phyloP scores from a whole-genome alignment of 139 green algal species.

The Haematococcus sp. region DNA sequence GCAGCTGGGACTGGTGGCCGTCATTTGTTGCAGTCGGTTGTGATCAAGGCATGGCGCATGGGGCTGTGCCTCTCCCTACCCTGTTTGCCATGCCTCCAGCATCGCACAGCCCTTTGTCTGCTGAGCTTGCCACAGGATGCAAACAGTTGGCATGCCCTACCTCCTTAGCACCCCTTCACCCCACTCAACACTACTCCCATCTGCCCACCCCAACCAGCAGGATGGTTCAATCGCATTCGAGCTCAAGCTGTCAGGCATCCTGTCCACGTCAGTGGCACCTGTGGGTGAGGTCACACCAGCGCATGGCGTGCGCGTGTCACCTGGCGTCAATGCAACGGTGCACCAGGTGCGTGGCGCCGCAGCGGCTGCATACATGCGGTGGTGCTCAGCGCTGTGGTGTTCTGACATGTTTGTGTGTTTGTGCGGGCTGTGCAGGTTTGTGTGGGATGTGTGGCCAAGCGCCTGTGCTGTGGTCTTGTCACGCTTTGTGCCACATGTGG shows the following conservation, averaged over 20 bases:
- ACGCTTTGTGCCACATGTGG: too few species aligned
- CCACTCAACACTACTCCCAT: too few species aligned
- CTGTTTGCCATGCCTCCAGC: too few species aligned
- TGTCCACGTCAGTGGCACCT: slow-evolving; percentile 48
- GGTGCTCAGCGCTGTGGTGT: neutral
- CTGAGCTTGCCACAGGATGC: too few species aligned
- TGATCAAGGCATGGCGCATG: too few species aligned
- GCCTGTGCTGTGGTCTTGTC: too few species aligned
- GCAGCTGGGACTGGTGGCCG: too few species aligned
- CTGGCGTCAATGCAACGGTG: slow-evolving; percentile 66
- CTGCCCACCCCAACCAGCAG: slow-evolving; percentile 26
- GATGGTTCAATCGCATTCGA: slow-evolving; percentile 82
- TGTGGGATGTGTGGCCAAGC: neutral
- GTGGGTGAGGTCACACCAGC: slow-evolving; percentile 31
- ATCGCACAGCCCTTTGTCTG: too few species aligned
- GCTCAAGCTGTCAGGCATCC: slow-evolving; percentile 85
- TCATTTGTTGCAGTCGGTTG: too few species aligned
- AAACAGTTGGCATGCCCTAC: too few species aligned
- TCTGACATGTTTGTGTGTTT: neutral
- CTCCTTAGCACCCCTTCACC: too few species aligned
- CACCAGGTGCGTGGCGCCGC: slow-evolving; percentile 72
- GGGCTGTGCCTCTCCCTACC: too few species aligned
- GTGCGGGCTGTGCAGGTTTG: slow-evolving; percentile 7
- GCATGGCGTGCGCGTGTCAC: slow-evolving; percentile 68
- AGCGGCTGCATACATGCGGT: neutral